Percentiles rank a stretch among this genome's conserved stretches.
Evolutionary conservation across 2,329 filamentous ascomycete species (phyloP).

Genomic region (Acrodontium crateriforme): DNA sequence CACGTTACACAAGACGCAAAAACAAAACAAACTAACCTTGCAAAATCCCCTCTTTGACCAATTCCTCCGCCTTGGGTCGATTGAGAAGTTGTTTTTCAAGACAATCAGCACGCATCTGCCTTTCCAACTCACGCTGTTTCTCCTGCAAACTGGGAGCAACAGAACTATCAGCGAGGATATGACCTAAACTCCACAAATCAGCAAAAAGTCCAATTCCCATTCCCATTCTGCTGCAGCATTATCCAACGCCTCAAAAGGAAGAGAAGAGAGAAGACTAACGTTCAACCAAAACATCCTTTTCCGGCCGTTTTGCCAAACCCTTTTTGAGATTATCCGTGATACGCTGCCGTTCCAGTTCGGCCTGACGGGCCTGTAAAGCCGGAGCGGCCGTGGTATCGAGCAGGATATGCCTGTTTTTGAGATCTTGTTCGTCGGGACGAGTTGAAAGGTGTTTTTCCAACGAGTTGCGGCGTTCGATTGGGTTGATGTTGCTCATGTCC

Average conservation of each 20-base stretch:
- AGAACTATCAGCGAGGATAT: constrained; percentile 69
- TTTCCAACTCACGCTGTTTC: constrained; percentile 71
- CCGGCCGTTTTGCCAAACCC: constrained; percentile 47
- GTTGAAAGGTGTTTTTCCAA: constrained; percentile 16
- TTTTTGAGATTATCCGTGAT: constrained; percentile 51
- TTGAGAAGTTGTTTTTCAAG: constrained; percentile 77
- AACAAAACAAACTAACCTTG: constrained; percentile 30
- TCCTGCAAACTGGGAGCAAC: constrained; percentile 69
- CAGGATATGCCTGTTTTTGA: constrained; percentile 55
- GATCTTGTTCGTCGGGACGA: constrained; percentile 41
- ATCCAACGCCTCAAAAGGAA: constrained; percentile 41
- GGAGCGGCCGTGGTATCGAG: constrained; percentile 54
- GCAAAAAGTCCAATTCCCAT: neutral
- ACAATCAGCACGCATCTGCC: constrained; percentile 73
- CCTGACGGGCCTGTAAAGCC: constrained; percentile 48
- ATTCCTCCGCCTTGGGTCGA: constrained; percentile 59
- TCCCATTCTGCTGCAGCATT: neutral
- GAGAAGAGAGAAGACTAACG: too few relatives aligned
- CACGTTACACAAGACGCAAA: too few relatives aligned
- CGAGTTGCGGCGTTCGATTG: constrained; percentile 14
- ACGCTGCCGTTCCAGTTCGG: constrained; percentile 51
- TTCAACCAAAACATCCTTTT: constrained; percentile 65
- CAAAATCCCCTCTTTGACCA: constrained; percentile 70
- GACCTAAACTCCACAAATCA: constrained; percentile 47
- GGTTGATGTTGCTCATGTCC: too few relatives aligned